Conservation (phyloP, 345 rosid species). For the Melaleuca quinquenervia region DNA sequence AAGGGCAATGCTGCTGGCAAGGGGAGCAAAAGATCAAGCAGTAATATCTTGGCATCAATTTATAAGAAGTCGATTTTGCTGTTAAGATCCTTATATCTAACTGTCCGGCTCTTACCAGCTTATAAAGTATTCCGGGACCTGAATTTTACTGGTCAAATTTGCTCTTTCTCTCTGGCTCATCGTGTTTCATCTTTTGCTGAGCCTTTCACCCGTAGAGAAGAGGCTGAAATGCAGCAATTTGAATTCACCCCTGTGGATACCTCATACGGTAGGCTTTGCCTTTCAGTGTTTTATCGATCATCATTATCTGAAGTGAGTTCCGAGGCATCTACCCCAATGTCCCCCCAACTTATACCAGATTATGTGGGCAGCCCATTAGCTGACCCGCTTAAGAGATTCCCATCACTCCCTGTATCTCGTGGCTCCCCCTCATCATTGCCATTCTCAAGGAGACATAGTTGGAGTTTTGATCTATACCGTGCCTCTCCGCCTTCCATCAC, state of each 20-base stretch:
- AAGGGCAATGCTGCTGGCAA: constrained; percentile 41
- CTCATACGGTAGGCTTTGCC: constrained; percentile 74
- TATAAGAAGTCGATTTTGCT: constrained; percentile 78
- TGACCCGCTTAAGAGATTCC: constrained; percentile 70
- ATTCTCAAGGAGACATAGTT: constrained; percentile 78
- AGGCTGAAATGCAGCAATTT: constrained; percentile 78
- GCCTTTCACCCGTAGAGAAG: constrained; percentile 78
- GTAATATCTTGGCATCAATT: constrained; percentile 36
- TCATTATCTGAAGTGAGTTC: constrained; percentile 52
- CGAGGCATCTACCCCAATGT: constrained; percentile 63
- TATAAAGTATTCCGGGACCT: constrained; percentile 74
- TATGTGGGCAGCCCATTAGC: constrained; percentile 98
- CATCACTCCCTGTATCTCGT: constrained; percentile 61
- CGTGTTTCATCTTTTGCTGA: constrained; percentile 71
- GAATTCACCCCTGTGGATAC: constrained; percentile 78
- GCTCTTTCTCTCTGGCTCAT: constrained; percentile 50
- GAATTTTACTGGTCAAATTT: constrained; percentile 59
- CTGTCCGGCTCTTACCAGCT: constrained; percentile 87
- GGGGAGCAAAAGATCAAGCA: constrained; percentile 57
- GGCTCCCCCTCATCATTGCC: constrained; percentile 76
- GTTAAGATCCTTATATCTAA: constrained; percentile 73
- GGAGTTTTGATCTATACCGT: constrained; percentile 64
- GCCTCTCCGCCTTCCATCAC: constrained; percentile 60
- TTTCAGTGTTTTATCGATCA: constrained; percentile 59
- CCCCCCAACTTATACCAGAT: constrained; percentile 75